Evolutionary conservation across 2,329 filamentous ascomycete genomes (phyloP).

Genomic region (Apiospora sp.): DNA sequence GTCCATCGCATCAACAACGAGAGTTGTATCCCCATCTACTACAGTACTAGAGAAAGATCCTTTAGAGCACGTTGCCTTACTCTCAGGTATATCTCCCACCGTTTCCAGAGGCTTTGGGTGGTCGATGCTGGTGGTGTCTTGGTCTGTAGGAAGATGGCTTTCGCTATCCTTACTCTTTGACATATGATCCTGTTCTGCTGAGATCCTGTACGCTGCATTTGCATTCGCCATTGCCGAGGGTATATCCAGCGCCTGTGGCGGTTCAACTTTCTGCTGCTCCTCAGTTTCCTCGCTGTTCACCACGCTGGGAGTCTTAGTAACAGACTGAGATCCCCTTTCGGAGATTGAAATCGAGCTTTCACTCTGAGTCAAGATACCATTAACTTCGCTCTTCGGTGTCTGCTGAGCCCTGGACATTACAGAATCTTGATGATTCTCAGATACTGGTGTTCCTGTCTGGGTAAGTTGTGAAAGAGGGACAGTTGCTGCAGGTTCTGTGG

Average conservation of each 20-base stretch:
- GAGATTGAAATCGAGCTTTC: neutral
- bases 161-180: neutral
- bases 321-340: neutral
- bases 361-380: neutral
- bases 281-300: neutral
- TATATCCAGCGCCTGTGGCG: neutral
- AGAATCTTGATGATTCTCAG: conserved; percentile 27
- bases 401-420: conserved; percentile 5
- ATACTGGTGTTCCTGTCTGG: conserved; percentile 31
- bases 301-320: neutral
- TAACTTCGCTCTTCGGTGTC: neutral
- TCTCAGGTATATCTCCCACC: neutral
- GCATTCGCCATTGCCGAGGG: neutral
- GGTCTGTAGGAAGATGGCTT: neutral
- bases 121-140: neutral
- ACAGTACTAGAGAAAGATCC: neutral
- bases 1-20: conserved; percentile 35
- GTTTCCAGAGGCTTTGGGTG: neutral
- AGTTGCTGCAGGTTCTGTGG: conserved; percentile 13
- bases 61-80: neutral
- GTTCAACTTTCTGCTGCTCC: neutral
- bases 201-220: neutral
- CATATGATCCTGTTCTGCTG: neutral
- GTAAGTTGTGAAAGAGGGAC: conserved; percentile 24
- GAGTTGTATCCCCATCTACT: conserved; percentile 35